Percentiles rank a stretch among this genome's conserved stretches.
These are phyloP conservation scores for Capsicum chinense DNA, from an alignment of 257 asterid species.

Conservation along the genomic window DNA sequence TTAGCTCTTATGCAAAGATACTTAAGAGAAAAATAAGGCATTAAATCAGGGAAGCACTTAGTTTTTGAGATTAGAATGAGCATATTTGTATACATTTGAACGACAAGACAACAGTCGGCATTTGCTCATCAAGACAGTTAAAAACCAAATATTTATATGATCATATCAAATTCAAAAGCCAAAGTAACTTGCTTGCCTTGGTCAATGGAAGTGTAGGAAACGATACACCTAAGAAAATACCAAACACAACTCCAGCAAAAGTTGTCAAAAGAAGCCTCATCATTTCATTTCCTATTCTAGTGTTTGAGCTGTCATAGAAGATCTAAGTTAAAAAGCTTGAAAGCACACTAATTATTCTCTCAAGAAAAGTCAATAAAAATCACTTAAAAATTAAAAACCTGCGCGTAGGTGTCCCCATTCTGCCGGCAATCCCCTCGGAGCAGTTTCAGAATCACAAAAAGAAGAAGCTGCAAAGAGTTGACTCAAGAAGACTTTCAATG, in stretches of 20 bases:
- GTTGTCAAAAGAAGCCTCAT: conserved; percentile 78
- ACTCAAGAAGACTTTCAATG: not conserved
- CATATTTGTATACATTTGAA: not conserved
- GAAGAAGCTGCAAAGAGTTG: conserved; percentile 22
- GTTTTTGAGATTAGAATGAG: not conserved
- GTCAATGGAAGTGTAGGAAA: conserved; percentile 66
- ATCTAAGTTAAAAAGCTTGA: not conserved
- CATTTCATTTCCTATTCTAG: conserved; percentile 67
- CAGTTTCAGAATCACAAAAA: conserved; percentile 11
- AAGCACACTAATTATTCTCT: not conserved
- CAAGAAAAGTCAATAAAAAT: not conserved
- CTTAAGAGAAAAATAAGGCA: not conserved
- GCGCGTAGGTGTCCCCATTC: conserved; percentile 43
- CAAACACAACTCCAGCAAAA: conserved; percentile 71
- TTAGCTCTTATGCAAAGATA: not conserved
- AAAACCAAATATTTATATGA: not conserved
- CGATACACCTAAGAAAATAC: conserved; percentile 85
- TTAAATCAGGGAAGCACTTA: not conserved
- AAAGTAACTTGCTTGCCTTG: conserved; percentile 58
- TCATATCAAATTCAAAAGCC: not conserved
- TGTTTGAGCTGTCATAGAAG: conserved; percentile 42
- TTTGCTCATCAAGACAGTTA: too few species aligned
- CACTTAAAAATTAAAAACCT: conserved; percentile 35
- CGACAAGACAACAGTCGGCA: not conserved
- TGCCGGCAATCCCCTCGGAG: not conserved